Evolutionary conservation across 1,139 yeast species (phyloP), one percentile per base, ranked within the genome.

Genomic region (Saccharomyces hybrid): DNA sequence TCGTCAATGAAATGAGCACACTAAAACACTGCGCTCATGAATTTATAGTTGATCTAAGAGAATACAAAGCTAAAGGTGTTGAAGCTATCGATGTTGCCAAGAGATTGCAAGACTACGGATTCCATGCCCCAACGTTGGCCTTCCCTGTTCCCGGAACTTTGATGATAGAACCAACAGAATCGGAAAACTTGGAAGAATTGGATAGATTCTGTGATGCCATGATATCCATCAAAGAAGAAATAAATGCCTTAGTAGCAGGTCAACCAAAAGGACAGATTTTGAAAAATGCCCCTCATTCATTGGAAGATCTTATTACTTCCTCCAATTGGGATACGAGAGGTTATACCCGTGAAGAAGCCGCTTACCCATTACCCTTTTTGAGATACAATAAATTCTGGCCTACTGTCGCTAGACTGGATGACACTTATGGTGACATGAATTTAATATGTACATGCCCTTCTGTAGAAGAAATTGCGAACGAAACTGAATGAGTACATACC

Each of bases 41-140:
- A 73, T 93, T 93, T 71, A 93, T 93, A 64, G 77, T 93, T 58
- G 99, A 93, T 71, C 76, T 91, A 59, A 82, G 98, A 71, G 90
- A 85, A 51, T 88, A 86, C 76, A 90, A 91, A 74, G 72, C 79
- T 2, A 68, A 82, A 52, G 96, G 96, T 23, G 76, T 93, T 56
- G 98, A 93, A 72, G 98, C 97, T 27, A 89, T 91, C 65, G 99
- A 93, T 70, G 84, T 93, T 57, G 98, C 99, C 57, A 93, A 93
- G 76, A 83, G 99, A 72, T 80, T 93, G 58, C 98, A 93, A 73
- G 99, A 93, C 73, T 93, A 91, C 69, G 97, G 98, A 1, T 93
- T 93, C 84, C 99, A 93, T 72, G 97, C 97, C 0, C 99, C 99
- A 61, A 93, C 99, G 51, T 84, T 93, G 89, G 93, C 98, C 1